Percentiles rank a stretch among this genome's conserved stretches.
Evolutionary conservation across 2,329 filamentous ascomycete genomes (phyloP).

Genomic region (Fusarium sp.): DNA sequence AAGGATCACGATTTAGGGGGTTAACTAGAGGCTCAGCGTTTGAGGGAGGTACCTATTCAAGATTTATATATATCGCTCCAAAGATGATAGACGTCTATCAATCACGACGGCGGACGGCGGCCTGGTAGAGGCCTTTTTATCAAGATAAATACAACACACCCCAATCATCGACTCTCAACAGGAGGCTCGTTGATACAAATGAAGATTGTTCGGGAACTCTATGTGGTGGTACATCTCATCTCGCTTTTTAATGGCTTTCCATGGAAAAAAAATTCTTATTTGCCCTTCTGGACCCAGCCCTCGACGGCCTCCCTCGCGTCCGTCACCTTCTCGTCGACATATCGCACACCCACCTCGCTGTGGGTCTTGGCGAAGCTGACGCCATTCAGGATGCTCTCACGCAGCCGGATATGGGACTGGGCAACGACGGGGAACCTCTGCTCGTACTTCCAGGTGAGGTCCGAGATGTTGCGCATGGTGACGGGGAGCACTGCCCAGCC

Average conservation of each 20-base stretch:
- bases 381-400: constrained; percentile 76
- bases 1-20: constrained; percentile 10
- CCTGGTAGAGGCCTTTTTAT: constrained; percentile 16
- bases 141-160: constrained; percentile 38
- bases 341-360: constrained; percentile 75
- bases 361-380: constrained; percentile 82
- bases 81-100: neutral
- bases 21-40: constrained; percentile 3
- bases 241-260: constrained; percentile 42
- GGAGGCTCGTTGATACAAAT: constrained; percentile 47
- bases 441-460: constrained; percentile 93
- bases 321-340: constrained; percentile 84
- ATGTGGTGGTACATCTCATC: constrained; percentile 55
- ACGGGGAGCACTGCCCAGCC: constrained; percentile 88
- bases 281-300: constrained; percentile 91
- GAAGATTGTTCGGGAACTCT: constrained; percentile 49
- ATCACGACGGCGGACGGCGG: constrained; percentile 11
- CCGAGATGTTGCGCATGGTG: constrained; percentile 89
- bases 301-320: constrained; percentile 82
- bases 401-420: constrained; percentile 80
- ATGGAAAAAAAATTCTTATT: constrained; percentile 59
- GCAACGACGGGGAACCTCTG: constrained; percentile 86
- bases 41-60: neutral
- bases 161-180: constrained; percentile 20
- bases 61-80: constrained; percentile 9